A percentile compares a stretch with the other conserved stretches of the same genome.
Conservation (phyloP, 306 rosid species). For the Vigna angularis region DNA sequence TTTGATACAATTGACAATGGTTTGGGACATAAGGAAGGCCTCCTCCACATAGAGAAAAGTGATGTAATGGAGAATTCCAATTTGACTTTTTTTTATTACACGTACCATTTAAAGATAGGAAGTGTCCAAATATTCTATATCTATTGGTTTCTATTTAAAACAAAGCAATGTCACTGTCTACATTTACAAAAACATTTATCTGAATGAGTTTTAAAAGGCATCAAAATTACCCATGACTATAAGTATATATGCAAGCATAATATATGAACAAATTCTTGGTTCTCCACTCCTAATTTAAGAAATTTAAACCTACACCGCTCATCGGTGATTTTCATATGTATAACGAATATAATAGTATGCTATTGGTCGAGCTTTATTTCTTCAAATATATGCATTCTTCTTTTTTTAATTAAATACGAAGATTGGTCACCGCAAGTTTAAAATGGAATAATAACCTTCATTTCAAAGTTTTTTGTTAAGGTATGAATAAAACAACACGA, state of each 20-base stretch:
- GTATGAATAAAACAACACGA: not conserved
- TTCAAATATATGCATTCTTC: not conserved
- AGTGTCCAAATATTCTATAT: not conserved
- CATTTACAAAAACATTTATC: not conserved
- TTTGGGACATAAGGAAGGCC: too few species aligned
- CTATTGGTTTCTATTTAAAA: not conserved
- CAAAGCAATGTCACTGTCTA: not conserved
- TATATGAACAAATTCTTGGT: conserved; percentile 36
- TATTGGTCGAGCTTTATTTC: not conserved
- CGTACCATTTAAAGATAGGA: too few species aligned
- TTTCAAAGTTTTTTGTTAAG: conserved; percentile 1
- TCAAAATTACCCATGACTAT: not conserved
- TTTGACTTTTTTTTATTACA: too few species aligned
- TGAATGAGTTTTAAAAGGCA: not conserved
- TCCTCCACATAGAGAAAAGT: too few species aligned
- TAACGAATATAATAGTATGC: conserved; percentile 15
- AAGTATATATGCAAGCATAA: conserved; percentile 3
- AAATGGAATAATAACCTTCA: not conserved
- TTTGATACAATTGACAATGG: too few species aligned
- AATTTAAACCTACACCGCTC: conserved; percentile 25
- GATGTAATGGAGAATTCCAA: too few species aligned
- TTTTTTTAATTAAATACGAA: conserved; percentile 5
- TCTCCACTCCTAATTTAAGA: not conserved
- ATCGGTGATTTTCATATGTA: conserved; percentile 2
- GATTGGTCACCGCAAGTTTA: not conserved